phyloP scores from a whole-genome alignment of 768 basidiomycete species.

The Boletales sp. region DNA sequence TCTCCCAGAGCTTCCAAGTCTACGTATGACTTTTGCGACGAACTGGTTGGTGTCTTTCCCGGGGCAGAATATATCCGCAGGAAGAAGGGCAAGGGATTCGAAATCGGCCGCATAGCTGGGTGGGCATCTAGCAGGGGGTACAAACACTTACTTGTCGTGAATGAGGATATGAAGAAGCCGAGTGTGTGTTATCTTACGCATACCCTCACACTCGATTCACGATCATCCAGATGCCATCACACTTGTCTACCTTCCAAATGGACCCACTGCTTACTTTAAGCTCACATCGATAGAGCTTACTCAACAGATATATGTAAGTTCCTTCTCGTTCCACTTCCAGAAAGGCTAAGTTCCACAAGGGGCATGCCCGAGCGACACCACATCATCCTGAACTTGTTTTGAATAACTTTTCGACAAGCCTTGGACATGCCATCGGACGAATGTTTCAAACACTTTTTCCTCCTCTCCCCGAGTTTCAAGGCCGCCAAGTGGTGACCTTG shows the following conservation, averaged over 20 bases:
- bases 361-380: slow-evolving; percentile 88
- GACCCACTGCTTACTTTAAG: slow-evolving; percentile 95
- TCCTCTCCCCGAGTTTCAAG: slow-evolving; percentile 91
- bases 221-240: slow-evolving; percentile 79
- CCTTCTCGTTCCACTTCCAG: neutral
- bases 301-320: slow-evolving; percentile 76
- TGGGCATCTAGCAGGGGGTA: slow-evolving; percentile 93
- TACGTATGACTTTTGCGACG: slow-evolving; percentile 92
- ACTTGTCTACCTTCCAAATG: slow-evolving; percentile 82
- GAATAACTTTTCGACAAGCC: slow-evolving; percentile 89
- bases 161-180: slow-evolving; percentile 92
- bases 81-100: slow-evolving; percentile 87
- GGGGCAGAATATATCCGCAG: slow-evolving; percentile 86
- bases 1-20: slow-evolving; percentile 83
- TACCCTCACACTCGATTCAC: slow-evolving; percentile 2
- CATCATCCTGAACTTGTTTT: slow-evolving; percentile 95
- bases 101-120: slow-evolving; percentile 84
- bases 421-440: slow-evolving; percentile 90
- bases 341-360: slow-evolving; percentile 41
- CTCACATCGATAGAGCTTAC: slow-evolving; percentile 85
- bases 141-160: slow-evolving; percentile 86
- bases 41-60: slow-evolving; percentile 84
- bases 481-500: slow-evolving; percentile 93
- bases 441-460: slow-evolving; percentile 98
- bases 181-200: slow-evolving; percentile 51